Percentiles rank a stretch among this genome's conserved stretches.
phyloP scores from a whole-genome alignment of 2,329 filamentous ascomycete species.

The Colletotrichum acutatum region DNA sequence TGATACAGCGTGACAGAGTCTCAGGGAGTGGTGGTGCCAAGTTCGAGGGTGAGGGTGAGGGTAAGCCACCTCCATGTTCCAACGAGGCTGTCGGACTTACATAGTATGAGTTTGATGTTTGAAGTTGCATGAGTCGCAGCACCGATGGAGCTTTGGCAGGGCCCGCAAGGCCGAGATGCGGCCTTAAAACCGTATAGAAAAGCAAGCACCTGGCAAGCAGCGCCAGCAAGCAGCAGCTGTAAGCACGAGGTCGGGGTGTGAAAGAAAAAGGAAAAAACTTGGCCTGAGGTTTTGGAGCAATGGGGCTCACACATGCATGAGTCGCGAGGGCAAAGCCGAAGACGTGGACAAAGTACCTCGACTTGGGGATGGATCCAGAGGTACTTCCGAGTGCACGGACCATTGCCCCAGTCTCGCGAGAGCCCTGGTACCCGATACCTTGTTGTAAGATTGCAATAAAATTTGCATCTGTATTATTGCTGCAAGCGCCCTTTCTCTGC shows the following conservation, averaged over 20 bases:
- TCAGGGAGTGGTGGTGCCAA: slow-evolving; percentile 3
- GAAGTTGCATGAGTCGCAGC: slow-evolving; percentile 33
- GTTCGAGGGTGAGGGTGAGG: not conserved
- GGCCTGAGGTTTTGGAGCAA: slow-evolving; percentile 3
- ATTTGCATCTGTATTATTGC: slow-evolving; percentile 31
- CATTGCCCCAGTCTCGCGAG: slow-evolving; percentile 12
- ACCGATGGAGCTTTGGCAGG: slow-evolving; percentile 17
- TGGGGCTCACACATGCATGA: slow-evolving; percentile 28
- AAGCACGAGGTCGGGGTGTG: not conserved
- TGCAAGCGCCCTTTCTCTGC: slow-evolving; percentile 27
- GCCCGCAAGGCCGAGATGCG: slow-evolving; percentile 29
- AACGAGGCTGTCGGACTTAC: slow-evolving; percentile 25
- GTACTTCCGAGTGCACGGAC: slow-evolving; percentile 24
- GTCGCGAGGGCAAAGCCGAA: slow-evolving; percentile 21
- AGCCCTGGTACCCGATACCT: slow-evolving; percentile 29
- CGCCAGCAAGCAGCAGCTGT: not conserved
- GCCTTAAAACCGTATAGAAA: slow-evolving; percentile 4
- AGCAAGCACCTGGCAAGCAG: not conserved
- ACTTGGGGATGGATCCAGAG: slow-evolving; percentile 19
- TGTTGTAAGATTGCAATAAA: slow-evolving; percentile 32
- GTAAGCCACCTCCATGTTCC: not conserved
- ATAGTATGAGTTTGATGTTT: slow-evolving; percentile 12
- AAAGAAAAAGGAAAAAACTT: slow-evolving; percentile 17
- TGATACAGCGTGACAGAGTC: not conserved
- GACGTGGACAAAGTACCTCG: slow-evolving; percentile 24